phyloP scores from a whole-genome alignment of 2,329 filamentous ascomycete genomes.

The Epichloe glyceriae region DNA sequence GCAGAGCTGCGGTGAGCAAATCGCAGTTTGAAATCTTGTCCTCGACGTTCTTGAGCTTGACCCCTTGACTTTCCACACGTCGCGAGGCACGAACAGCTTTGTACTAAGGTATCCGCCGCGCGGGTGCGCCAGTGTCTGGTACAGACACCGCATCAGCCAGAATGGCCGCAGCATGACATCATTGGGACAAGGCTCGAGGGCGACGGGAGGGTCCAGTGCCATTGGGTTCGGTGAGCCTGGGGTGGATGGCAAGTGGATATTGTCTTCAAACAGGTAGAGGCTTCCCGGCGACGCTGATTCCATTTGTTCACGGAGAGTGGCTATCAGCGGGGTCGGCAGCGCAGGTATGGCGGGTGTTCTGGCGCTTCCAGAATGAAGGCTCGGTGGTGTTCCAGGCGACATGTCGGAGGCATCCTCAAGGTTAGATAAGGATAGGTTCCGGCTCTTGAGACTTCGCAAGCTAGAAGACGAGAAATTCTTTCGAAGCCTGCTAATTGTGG shows the following conservation, averaged over 20 bases:
- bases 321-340: slow-evolving; percentile 53
- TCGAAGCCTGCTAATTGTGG: slow-evolving; percentile 34
- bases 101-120: slow-evolving; percentile 85
- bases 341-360: slow-evolving; percentile 40
- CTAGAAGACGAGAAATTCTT: slow-evolving; percentile 63
- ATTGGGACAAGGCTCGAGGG: slow-evolving; percentile 83
- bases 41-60: slow-evolving; percentile 82
- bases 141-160: slow-evolving; percentile 92
- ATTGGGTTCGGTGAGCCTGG: slow-evolving; percentile 53
- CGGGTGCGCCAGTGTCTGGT: slow-evolving; percentile 83
- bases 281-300: slow-evolving; percentile 50
- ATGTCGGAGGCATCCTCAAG: slow-evolving; percentile 49
- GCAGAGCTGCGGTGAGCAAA: slow-evolving; percentile 73
- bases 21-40: slow-evolving; percentile 93
- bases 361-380: slow-evolving; percentile 48
- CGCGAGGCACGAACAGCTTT: slow-evolving; percentile 80
- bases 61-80: slow-evolving; percentile 88
- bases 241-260: slow-evolving; percentile 55
- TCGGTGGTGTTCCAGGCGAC: slow-evolving; percentile 64
- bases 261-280: slow-evolving; percentile 70
- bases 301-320: slow-evolving; percentile 46
- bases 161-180: slow-evolving; percentile 86
- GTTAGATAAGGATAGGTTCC: slow-evolving; percentile 57
- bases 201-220: slow-evolving; percentile 54
- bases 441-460: slow-evolving; percentile 56